A percentile compares a stretch with the other conserved stretches of the same genome.
These are phyloP conservation scores for Bipolaris cookei DNA, from an alignment of 2,329 filamentous ascomycete genomes.

Conservation along the genomic window DNA sequence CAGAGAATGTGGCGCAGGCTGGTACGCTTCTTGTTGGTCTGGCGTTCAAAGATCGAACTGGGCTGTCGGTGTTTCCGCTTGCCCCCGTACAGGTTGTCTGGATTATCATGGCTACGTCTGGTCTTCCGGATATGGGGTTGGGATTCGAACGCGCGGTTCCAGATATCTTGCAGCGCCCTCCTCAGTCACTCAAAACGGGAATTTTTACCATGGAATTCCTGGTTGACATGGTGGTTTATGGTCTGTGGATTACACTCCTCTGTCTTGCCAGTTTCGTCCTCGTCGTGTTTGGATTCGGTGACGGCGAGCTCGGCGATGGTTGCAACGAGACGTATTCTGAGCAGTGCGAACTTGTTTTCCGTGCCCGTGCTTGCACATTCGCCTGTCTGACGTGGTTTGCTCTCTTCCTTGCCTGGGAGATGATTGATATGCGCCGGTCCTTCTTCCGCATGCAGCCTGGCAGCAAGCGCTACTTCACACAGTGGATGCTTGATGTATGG, in stretches of 20 bases:
- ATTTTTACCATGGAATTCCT: slow-evolving; percentile 47
- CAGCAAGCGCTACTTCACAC: slow-evolving; percentile 55
- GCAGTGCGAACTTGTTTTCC: slow-evolving; percentile 46
- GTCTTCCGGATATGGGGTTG: slow-evolving; percentile 46
- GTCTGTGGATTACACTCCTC: slow-evolving; percentile 43
- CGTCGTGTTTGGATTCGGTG: slow-evolving; percentile 44
- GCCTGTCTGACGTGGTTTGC: slow-evolving; percentile 78
- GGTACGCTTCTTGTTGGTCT: slow-evolving; percentile 45
- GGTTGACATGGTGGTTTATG: slow-evolving; percentile 47
- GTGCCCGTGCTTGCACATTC: slow-evolving; percentile 73
- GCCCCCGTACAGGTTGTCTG: slow-evolving; percentile 48
- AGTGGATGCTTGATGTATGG: slow-evolving; percentile 73
- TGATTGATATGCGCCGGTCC: slow-evolving; percentile 72
- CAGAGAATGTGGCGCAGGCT: slow-evolving; percentile 45
- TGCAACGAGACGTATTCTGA: slow-evolving; percentile 46
- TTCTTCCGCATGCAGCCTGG: slow-evolving; percentile 77
- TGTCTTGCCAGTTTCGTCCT: slow-evolving; percentile 44
- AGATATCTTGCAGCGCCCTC: slow-evolving; percentile 36
- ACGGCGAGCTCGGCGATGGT: slow-evolving; percentile 40
- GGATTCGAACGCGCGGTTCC: slow-evolving; percentile 45
- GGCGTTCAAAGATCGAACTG: slow-evolving; percentile 41
- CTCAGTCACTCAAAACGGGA: slow-evolving; percentile 32
- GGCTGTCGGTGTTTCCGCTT: slow-evolving; percentile 47
- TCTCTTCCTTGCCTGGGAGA: slow-evolving; percentile 79
- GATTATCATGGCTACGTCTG: slow-evolving; percentile 50